phyloP scores from a whole-genome alignment of 2,329 filamentous ascomycete genomes.

The Parascedosporium putredinis region DNA sequence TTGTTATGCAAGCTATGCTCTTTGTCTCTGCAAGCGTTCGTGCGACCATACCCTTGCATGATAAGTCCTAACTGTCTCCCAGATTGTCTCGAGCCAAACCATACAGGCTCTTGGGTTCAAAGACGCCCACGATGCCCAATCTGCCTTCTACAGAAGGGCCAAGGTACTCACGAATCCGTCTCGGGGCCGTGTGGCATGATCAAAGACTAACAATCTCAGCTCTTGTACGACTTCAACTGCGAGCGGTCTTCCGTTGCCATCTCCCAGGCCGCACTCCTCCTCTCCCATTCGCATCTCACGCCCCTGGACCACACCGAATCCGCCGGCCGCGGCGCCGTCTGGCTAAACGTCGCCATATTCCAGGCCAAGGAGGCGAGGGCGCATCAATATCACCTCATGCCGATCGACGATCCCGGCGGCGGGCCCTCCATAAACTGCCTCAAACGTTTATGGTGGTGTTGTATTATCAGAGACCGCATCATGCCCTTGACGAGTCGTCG shows the following conservation, averaged over 20 bases:
- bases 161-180: too few species aligned
- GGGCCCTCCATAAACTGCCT: conserved; percentile 21
- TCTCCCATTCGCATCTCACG: conserved; percentile 29
- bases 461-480: conserved; percentile 40
- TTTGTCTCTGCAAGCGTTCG: conserved; percentile 4
- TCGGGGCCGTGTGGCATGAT: too few species aligned
- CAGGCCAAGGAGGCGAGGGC: conserved; percentile 35
- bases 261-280: conserved; percentile 30
- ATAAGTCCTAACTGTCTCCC: too few species aligned
- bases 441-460: conserved; percentile 46
- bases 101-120: background rate
- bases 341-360: conserved; percentile 39
- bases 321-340: conserved; percentile 23
- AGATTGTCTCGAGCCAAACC: conserved; percentile 1
- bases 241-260: conserved; percentile 30
- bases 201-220: conserved; percentile 13
- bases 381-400: conserved; percentile 26
- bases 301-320: conserved; percentile 22
- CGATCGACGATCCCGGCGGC: conserved; percentile 15
- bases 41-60: too few species aligned
- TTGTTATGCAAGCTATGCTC: conserved; percentile 6
- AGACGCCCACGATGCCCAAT: background rate
- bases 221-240: conserved; percentile 33
- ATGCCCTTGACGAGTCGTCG: conserved; percentile 38
- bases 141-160: conserved; percentile 18